Evolutionary conservation across 768 basidiomycete genomes (phyloP).

Genomic region (Mycena venus): DNA sequence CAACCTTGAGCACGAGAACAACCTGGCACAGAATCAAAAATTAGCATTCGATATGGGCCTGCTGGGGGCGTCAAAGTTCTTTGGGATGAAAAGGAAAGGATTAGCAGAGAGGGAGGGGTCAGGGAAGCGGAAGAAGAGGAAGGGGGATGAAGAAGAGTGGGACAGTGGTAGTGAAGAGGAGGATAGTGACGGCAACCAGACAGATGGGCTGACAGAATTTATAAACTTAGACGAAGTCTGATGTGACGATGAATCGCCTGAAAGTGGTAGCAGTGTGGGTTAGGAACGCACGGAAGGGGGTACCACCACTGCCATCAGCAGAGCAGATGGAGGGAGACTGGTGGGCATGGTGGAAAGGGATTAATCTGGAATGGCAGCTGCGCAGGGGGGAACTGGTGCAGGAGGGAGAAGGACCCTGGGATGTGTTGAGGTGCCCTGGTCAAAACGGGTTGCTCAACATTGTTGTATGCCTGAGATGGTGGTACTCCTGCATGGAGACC

Average conservation of each 20-base stretch:
- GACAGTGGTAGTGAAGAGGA: background rate
- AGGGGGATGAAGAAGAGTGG: background rate
- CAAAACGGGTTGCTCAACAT: conserved; percentile 7
- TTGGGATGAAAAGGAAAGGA: background rate
- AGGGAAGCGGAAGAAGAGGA: background rate
- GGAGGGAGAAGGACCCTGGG: background rate
- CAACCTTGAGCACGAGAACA: too few species aligned
- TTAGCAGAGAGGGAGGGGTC: background rate
- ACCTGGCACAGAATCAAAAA: background rate
- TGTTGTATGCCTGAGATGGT: conserved; percentile 4
- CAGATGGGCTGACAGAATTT: too few species aligned
- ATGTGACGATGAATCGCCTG: background rate
- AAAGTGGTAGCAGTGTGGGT: background rate
- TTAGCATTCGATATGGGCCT: background rate
- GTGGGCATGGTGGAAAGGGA: background rate
- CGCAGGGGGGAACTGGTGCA: background rate
- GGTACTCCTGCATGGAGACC: background rate
- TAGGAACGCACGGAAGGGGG: background rate
- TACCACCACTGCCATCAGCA: background rate
- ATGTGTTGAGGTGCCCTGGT: background rate
- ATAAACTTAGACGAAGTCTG: too few species aligned
- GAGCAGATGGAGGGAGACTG: background rate
- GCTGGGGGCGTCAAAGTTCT: background rate
- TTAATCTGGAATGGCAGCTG: background rate
- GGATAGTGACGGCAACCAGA: too few species aligned